Evolutionary conservation across 108 stramenopile genomes (phyloP).

Genomic region (Nitzschia sp.): DNA sequence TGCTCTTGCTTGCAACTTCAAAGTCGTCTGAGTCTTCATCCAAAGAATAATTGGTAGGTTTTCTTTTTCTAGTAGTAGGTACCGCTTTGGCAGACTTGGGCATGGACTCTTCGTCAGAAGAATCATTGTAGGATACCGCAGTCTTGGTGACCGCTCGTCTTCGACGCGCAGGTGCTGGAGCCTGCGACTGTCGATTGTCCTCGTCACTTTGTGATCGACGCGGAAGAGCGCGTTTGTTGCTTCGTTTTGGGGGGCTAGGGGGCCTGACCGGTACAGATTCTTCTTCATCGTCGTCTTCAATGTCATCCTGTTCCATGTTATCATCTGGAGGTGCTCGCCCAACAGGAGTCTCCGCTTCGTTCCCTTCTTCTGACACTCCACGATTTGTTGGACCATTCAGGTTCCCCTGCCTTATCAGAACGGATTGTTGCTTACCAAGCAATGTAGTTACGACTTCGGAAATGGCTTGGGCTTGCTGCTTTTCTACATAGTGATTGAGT

Average conservation of each 20-base stretch:
- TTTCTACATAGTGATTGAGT: slow-evolving; percentile 87
- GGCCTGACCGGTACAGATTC: no score
- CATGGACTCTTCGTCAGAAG: slow-evolving; percentile 9
- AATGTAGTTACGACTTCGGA: slow-evolving; percentile 51
- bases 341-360: background rate
- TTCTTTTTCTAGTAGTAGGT: no score
- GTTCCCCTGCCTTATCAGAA: slow-evolving; percentile 29
- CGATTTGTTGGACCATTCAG: background rate
- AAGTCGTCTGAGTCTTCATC: slow-evolving; percentile 18
- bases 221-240: no score
- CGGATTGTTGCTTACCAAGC: slow-evolving; percentile 52
- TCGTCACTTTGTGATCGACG: no score
- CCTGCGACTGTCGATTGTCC: slow-evolving; percentile 7
- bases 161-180: slow-evolving; percentile 3
- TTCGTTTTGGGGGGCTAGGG: no score
- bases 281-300: slow-evolving; percentile 4
- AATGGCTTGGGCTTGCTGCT: slow-evolving; percentile 64
- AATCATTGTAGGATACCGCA: background rate
- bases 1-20: slow-evolving; percentile 9
- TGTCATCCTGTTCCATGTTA: slow-evolving; percentile 38
- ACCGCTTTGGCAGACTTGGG: no score
- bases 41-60: no score
- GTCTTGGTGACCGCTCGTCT: slow-evolving; percentile 9
- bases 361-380: background rate
- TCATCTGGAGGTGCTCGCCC: background rate